Percentiles rank a stretch among this genome's conserved stretches.
phyloP scores from a whole-genome alignment of 805 yeast genomes.

The Ogataea dorogensis region DNA sequence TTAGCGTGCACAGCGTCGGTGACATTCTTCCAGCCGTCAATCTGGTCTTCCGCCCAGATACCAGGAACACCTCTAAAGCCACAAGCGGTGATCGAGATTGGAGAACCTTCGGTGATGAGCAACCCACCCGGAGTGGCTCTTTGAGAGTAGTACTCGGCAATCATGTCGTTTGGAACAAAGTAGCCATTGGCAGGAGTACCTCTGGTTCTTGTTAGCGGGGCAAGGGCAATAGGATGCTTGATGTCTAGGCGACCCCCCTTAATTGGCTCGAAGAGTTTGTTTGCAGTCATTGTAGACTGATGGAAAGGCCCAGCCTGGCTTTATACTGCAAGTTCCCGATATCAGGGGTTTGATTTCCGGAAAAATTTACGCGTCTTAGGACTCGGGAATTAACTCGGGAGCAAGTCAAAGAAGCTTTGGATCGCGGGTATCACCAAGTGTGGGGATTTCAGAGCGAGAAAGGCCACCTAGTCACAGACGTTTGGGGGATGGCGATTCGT shows the following conservation, averaged over 20 bases:
- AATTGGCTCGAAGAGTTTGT: too few relatives aligned
- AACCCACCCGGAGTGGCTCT: conserved; percentile 58
- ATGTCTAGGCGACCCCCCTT: conserved; percentile 37
- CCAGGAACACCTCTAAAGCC: conserved; percentile 47
- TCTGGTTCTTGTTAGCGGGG: conserved; percentile 51
- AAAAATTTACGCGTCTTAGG: too few relatives aligned
- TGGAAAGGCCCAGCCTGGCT: too few relatives aligned
- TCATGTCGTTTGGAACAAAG: conserved; percentile 40
- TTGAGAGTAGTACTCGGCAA: conserved; percentile 50
- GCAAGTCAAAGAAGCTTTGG: too few relatives aligned
- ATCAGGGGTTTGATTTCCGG: too few relatives aligned
- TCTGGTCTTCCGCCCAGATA: conserved; percentile 46
- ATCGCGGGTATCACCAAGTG: too few relatives aligned
- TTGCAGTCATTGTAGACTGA: too few relatives aligned
- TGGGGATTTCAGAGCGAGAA: too few relatives aligned
- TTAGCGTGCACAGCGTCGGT: conserved; percentile 47
- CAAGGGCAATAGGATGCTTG: conserved; percentile 41
- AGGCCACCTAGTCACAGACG: too few relatives aligned
- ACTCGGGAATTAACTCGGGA: too few relatives aligned
- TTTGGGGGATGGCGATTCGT: too few relatives aligned
- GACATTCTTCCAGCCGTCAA: conserved; percentile 45
- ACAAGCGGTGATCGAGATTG: conserved; percentile 40
- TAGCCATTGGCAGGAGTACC: conserved; percentile 28
- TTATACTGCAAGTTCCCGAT: too few relatives aligned
- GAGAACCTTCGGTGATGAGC: conserved; percentile 56